A percentile compares a stretch with the other conserved stretches of the same genome.
phyloP scores from a whole-genome alignment of 192 early-diverging fungal species.

The Coemansia sp. region DNA sequence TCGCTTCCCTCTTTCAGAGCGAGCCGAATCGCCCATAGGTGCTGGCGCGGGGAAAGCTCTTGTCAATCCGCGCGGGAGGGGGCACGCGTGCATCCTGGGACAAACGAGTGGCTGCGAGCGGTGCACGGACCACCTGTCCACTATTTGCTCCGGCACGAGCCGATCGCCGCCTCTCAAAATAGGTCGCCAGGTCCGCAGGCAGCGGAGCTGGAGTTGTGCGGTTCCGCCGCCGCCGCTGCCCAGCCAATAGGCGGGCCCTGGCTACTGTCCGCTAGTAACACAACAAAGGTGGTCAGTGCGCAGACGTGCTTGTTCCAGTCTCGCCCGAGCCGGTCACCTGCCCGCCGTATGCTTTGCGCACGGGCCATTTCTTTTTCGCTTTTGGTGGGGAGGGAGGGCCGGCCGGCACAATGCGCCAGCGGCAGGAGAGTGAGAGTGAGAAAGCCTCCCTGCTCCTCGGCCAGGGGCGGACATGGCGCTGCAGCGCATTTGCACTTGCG shows the following conservation, averaged over 20 bases:
- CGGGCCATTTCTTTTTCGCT: not conserved
- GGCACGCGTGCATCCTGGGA: not conserved
- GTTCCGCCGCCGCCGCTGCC: not conserved
- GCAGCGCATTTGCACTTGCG: not conserved
- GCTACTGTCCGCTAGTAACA: not conserved
- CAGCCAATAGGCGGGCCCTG: not conserved
- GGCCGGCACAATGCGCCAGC: too few species aligned
- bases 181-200: constrained; percentile 2
- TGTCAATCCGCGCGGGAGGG: not conserved
- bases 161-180: constrained; percentile 9
- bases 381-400: too few species aligned
- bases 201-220: not conserved
- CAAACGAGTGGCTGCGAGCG: not conserved
- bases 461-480: not conserved
- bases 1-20: not conserved
- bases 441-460: not conserved
- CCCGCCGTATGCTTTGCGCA: not conserved
- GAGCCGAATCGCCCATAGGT: constrained; percentile 1
- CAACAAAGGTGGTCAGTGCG: constrained; percentile 4
- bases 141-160: not conserved
- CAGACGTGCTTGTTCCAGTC: not conserved
- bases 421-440: not conserved
- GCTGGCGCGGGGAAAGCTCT: constrained; percentile 24
- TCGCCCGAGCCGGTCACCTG: not conserved
- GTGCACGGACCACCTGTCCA: constrained; percentile 1